A percentile compares a stretch with the other conserved stretches of the same genome.
These are phyloP conservation scores for Saturnispora ahearnii DNA, from an alignment of 805 yeast species.

Conservation along the genomic window DNA sequence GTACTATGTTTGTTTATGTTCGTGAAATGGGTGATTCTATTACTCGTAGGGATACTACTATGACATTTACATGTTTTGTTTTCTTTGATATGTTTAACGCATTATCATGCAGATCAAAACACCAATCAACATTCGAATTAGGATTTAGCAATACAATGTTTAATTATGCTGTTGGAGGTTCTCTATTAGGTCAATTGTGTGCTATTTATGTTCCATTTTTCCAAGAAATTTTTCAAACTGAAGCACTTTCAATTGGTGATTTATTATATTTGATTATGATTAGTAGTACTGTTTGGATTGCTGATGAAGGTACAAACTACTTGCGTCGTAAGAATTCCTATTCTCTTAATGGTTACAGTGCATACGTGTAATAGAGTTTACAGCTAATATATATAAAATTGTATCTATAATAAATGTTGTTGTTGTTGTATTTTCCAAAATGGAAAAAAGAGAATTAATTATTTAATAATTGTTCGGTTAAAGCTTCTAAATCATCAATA, in stretches of 20 bases:
- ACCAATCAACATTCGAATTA: constrained; percentile 73
- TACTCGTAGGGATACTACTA: constrained; percentile 93
- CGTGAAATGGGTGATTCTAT: constrained; percentile 81
- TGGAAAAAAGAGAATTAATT: background rate
- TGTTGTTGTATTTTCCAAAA: background rate
- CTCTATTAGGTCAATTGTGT: constrained; percentile 81
- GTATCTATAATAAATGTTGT: background rate
- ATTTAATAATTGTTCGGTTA: constrained; percentile 35
- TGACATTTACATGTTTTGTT: constrained; percentile 97
- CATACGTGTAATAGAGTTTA: constrained; percentile 18
- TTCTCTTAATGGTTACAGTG: constrained; percentile 21
- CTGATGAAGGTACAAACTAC: constrained; percentile 74
- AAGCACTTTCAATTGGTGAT: constrained; percentile 69
- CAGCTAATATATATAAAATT: background rate
- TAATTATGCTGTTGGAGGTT: constrained; percentile 83
- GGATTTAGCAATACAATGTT: constrained; percentile 86
- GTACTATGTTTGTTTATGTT: constrained; percentile 81
- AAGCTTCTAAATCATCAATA: constrained; percentile 87
- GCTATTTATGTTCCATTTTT: constrained; percentile 92
- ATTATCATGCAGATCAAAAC: constrained; percentile 78
- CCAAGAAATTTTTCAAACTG: constrained; percentile 91
- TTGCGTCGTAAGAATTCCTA: constrained; percentile 15
- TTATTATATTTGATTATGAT: constrained; percentile 50
- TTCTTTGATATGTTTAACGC: constrained; percentile 97
- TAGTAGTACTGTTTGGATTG: constrained; percentile 75